A percentile compares a stretch with the other conserved stretches of the same genome.
phyloP scores from a whole-genome alignment of 805 yeast species.

The Ogataea philodendri region DNA sequence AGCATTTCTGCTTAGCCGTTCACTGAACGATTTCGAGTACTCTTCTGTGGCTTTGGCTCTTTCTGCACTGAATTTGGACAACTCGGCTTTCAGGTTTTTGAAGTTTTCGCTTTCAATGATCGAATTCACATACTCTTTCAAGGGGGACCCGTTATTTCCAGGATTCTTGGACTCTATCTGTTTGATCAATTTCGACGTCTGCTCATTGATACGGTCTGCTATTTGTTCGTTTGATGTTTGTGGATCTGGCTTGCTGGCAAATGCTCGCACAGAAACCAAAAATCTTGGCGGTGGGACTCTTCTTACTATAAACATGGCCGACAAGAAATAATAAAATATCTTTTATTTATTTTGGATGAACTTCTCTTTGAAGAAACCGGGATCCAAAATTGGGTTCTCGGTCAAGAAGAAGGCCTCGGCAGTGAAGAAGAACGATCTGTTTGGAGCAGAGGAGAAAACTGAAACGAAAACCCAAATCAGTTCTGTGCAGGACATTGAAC shows the following conservation, averaged over 20 bases:
- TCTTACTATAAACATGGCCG: conserved; percentile 3
- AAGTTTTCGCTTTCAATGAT: conserved; percentile 35
- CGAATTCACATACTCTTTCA: conserved; percentile 25
- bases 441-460: conserved; percentile 12
- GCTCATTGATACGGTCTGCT: conserved; percentile 11
- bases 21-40: conserved; percentile 39
- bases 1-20: conserved; percentile 47
- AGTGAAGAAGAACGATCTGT: conserved; percentile 8
- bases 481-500: conserved; percentile 24
- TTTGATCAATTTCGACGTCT: conserved; percentile 18
- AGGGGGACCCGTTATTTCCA: conserved; percentile 3
- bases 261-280: conserved; percentile 1
- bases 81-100: conserved; percentile 32
- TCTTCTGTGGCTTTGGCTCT: conserved; percentile 26
- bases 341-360: conserved; percentile 30
- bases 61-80: conserved; percentile 28
- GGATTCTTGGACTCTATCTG: conserved; percentile 20
- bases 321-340: conserved; percentile 1
- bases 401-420: conserved; percentile 24
- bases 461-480: conserved; percentile 34
- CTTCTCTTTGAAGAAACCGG: conserved; percentile 38
- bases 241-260: conserved; percentile 2
- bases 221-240: neutral
- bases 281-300: neutral
- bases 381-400: conserved; percentile 31